A percentile compares a stretch with the other conserved stretches of the same genome.
These are phyloP conservation scores for Thamnidium elegans DNA, from an alignment of 192 early-diverging fungal genomes.

Conservation along the genomic window DNA sequence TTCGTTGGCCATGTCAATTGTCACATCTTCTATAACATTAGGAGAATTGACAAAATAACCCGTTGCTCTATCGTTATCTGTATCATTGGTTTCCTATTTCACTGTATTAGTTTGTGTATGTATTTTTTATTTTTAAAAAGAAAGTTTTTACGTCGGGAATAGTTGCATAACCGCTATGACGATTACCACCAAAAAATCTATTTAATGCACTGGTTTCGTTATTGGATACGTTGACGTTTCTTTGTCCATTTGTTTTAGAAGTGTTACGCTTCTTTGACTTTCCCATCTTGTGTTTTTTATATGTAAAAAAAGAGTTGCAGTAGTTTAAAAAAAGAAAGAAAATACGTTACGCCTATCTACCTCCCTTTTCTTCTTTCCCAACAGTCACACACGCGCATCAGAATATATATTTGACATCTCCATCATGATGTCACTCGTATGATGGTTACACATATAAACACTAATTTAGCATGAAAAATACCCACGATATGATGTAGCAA, in stretches of 20 bases:
- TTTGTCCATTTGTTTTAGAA: not conserved
- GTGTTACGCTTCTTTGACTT: conserved; percentile 13
- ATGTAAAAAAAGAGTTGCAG: not conserved
- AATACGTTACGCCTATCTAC: too few relatives aligned
- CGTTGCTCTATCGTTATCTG: not conserved
- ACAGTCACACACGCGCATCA: too few relatives aligned
- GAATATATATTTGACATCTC: not conserved
- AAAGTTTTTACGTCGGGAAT: conserved; percentile 7
- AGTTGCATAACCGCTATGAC: not conserved
- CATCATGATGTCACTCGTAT: not conserved
- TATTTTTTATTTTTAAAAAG: not conserved
- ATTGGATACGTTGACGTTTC: not conserved
- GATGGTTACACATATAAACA: too few relatives aligned
- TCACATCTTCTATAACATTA: not conserved
- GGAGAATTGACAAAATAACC: not conserved
- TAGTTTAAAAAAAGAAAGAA: not conserved
- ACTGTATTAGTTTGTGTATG: not conserved
- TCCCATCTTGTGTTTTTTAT: conserved; percentile 1
- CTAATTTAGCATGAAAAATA: too few relatives aligned
- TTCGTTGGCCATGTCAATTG: not conserved
- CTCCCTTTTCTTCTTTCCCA: too few relatives aligned
- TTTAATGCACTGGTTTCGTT: not conserved
- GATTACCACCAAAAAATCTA: not conserved
- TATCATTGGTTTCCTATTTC: not conserved
- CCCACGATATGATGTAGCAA: too few relatives aligned